Evolutionary conservation across 2,329 filamentous ascomycete species (phyloP).

Genomic region (Ceratocystis ficicola): DNA sequence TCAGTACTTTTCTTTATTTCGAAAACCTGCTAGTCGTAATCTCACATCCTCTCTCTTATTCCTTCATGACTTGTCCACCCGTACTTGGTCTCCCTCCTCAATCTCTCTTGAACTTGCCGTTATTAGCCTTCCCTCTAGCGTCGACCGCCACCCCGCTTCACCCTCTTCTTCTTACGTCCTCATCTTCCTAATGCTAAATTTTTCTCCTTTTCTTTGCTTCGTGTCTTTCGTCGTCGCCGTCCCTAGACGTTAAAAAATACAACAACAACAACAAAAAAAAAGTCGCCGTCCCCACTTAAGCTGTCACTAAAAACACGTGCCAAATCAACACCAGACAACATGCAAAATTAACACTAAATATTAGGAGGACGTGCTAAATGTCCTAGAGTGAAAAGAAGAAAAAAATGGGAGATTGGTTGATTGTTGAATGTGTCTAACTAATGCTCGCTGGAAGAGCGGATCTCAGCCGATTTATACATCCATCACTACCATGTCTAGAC

Average conservation of each 20-base stretch:
- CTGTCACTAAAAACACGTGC: slow-evolving; percentile 6
- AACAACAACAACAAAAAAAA: too few relatives aligned
- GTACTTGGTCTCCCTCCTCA: too few relatives aligned
- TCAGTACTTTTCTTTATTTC: neutral
- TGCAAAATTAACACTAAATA: too few relatives aligned
- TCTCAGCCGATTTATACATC: too few relatives aligned
- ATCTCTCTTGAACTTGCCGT: neutral
- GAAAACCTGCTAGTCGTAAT: neutral
- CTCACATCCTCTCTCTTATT: neutral
- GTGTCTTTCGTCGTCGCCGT: neutral
- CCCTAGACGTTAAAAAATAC: too few relatives aligned
- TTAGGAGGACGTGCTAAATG: too few relatives aligned
- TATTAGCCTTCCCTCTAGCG: slow-evolving; percentile 4
- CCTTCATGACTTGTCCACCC: neutral
- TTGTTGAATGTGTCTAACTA: too few relatives aligned
- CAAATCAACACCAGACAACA: neutral
- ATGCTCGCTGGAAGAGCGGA: too few relatives aligned
- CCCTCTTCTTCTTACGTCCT: neutral
- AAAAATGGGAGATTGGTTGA: too few relatives aligned
- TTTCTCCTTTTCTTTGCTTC: neutral
- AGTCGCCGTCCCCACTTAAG: slow-evolving; percentile 7
- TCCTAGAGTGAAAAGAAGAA: too few relatives aligned
- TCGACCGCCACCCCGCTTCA: neutral
- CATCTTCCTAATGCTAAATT: neutral
- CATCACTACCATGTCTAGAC: too few relatives aligned